phyloP scores from a whole-genome alignment of 768 basidiomycete genomes.

The Amanita polypyramis region DNA sequence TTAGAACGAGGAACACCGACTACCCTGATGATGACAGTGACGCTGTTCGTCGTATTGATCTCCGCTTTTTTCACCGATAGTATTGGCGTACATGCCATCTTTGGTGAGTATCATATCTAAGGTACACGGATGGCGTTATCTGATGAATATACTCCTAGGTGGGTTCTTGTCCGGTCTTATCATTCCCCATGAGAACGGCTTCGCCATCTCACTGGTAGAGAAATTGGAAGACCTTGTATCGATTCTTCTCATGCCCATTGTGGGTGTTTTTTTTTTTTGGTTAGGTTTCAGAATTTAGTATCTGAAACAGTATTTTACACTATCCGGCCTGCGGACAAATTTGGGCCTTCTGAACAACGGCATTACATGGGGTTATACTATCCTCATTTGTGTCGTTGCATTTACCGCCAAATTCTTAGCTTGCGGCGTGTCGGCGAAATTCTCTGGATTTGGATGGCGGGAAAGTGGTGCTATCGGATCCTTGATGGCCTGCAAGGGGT shows the following conservation, averaged over 20 bases:
- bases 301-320: conserved; percentile 14
- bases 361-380: conserved; percentile 70
- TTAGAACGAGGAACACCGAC: conserved; percentile 67
- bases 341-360: conserved; percentile 68
- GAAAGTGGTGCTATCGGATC: conserved; percentile 78
- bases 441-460: conserved; percentile 57
- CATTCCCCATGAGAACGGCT: conserved; percentile 76
- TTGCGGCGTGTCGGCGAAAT: conserved; percentile 49
- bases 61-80: conserved; percentile 83
- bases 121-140: conserved; percentile 7
- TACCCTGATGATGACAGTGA: conserved; percentile 68
- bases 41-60: conserved; percentile 59
- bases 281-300: not conserved
- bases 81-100: conserved; percentile 70
- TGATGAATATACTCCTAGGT: conserved; percentile 26
- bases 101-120: conserved; percentile 26
- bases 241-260: conserved; percentile 67
- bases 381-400: conserved; percentile 64
- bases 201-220: conserved; percentile 69
- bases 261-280: conserved; percentile 23
- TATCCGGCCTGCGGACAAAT: conserved; percentile 75
- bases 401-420: conserved; percentile 75
- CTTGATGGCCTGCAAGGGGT: conserved; percentile 90
- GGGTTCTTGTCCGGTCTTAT: conserved; percentile 78
- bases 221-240: conserved; percentile 83